Conservation (phyloP, 768 basidiomycete species). For the Paxillus involutus region DNA sequence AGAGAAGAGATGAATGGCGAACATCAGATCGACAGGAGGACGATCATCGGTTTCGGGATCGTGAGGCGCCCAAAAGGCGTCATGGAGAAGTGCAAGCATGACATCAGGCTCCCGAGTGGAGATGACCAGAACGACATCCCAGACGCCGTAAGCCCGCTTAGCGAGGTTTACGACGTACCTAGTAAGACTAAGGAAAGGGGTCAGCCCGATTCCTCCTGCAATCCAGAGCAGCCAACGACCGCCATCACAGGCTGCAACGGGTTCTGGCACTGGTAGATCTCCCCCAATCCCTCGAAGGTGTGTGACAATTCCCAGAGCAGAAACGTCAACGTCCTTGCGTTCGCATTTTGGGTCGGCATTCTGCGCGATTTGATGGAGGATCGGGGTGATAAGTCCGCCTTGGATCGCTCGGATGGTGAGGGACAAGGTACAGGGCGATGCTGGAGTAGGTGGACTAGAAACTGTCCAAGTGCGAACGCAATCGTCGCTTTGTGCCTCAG, state of each 20-base stretch:
- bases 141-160: constrained; percentile 16
- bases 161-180: constrained; percentile 15
- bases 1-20: constrained; percentile 19
- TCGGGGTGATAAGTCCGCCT: constrained; percentile 54
- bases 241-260: constrained; percentile 22
- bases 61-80: constrained; percentile 18
- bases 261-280: constrained; percentile 35
- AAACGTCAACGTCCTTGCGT: constrained; percentile 9
- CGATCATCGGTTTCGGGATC: not conserved
- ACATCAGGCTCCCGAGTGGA: constrained; percentile 57
- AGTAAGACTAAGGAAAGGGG: constrained; percentile 62
- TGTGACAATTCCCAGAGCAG: constrained; percentile 39
- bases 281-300: constrained; percentile 55
- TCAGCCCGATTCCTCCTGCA: constrained; percentile 67
- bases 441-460: constrained; percentile 31
- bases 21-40: constrained; percentile 8
- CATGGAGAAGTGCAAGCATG: constrained; percentile 41
- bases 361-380: constrained; percentile 46
- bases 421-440: constrained; percentile 28
- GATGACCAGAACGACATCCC: constrained; percentile 48
- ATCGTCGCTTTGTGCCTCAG: constrained; percentile 55
- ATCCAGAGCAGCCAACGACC: constrained; percentile 47
- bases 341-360: constrained; percentile 8
- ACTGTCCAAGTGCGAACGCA: constrained; percentile 67
- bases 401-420: constrained; percentile 58